Base-by-base conservation (phyloP, 345 rosid genomes). In the Iberis pinnata region DNA sequence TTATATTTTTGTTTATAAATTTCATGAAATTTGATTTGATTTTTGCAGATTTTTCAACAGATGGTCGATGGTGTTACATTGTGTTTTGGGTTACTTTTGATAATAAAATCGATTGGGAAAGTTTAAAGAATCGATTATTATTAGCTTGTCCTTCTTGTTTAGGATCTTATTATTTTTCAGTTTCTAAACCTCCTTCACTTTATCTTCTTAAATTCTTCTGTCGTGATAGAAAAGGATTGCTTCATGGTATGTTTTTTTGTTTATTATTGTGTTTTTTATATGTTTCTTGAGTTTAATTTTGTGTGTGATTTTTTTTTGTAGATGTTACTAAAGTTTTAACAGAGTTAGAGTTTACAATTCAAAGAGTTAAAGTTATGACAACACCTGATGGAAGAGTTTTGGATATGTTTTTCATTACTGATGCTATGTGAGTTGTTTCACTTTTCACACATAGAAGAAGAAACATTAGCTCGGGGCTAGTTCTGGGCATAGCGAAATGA, bases 11-110 rank as follows among this genome's bases (percentile, higher is more conserved):
- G n/a, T n/a, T n/a, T n/a, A n/a, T n/a, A n/a, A n/a, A n/a, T n/a
- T n/a, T n/a, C n/a, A n/a, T n/a, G n/a, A n/a, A n/a, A n/a, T n/a
- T n/a, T n/a, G n/a, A n/a, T n/a, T n/a, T n/a, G n/a, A n/a, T n/a
- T n/a, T 3, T 20, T 62, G 53, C 58, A 85, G 95, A 85, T 73
- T 74, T 82, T 51, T 82, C 95, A 5, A 85, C 89, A 2, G 95
- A 85, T 72, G 95, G 89, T 43, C 58, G 74, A 68, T 82, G 89
- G 89, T 85, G 95, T 70, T 85, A 76, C 58, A 56, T 85, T 17
- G 82, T 85, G 37, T 75, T 82, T 40, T 82, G 83, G 84, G 88
- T 85, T 24, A 72, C 65, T 48, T 80, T 80, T 0, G 58, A 68
- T 59, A 25, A 60, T 1, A 56, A 55, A 19, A 27, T 69, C 29